phyloP scores from a whole-genome alignment of 179 eudicot species.

The Spergularia azorica region DNA sequence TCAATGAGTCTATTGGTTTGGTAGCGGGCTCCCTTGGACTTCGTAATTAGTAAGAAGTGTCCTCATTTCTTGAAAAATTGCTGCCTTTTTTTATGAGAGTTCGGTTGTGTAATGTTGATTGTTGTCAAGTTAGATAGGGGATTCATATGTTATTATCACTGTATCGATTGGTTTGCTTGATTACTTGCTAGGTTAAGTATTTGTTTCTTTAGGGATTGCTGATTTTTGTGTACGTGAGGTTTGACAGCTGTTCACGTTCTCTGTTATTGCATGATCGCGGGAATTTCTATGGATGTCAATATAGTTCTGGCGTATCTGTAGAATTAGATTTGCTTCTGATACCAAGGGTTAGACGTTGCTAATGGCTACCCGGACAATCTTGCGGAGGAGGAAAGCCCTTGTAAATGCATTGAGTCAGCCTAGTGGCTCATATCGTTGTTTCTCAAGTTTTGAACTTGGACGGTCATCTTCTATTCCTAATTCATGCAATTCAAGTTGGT shows the following conservation, averaged over 20 bases:
- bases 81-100: too few species aligned
- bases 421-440: conserved; percentile 36
- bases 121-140: not conserved
- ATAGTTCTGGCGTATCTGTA: conserved; percentile 2
- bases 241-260: conserved; percentile 14
- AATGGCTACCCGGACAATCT: conserved; percentile 73
- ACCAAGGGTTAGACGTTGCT: conserved; percentile 7
- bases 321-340: not conserved
- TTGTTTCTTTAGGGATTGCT: not conserved
- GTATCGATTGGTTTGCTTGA: not conserved
- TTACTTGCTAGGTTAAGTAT: not conserved
- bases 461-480: conserved; percentile 34
- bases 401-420: conserved; percentile 40
- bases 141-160: not conserved
- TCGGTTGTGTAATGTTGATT: not conserved
- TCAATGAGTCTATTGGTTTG: too few species aligned
- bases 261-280: conserved; percentile 8
- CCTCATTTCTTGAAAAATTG: not conserved
- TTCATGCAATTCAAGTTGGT: conserved; percentile 33
- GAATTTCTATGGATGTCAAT: conserved; percentile 21
- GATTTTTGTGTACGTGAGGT: conserved; percentile 5
- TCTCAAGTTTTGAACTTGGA: conserved; percentile 42
- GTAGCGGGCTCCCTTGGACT: too few species aligned
- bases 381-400: conserved; percentile 52
- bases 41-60: not conserved